phyloP scores from a whole-genome alignment of 257 asterid genomes.

The Solanum lignicaule region DNA sequence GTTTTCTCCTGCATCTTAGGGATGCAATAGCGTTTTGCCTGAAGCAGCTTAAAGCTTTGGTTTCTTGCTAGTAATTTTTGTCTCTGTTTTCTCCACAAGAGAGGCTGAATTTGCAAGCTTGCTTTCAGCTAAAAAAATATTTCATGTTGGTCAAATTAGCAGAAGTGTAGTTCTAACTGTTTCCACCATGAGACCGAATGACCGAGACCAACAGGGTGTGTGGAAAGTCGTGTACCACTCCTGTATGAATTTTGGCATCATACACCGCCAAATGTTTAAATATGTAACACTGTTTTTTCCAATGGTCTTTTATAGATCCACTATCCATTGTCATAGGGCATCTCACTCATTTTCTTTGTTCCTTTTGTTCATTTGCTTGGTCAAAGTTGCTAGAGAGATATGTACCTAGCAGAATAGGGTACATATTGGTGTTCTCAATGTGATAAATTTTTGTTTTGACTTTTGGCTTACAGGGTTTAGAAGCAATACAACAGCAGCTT shows the following conservation, averaged over 20 bases:
- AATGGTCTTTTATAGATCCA: background rate
- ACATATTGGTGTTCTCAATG: background rate
- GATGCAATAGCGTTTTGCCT: background rate
- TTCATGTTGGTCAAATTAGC: background rate
- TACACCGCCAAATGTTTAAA: background rate
- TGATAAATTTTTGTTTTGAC: background rate
- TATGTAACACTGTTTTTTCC: background rate
- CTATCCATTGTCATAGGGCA: background rate
- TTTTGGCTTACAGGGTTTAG: constrained; percentile 26
- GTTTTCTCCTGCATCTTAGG: background rate
- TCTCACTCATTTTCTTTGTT: background rate
- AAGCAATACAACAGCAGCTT: constrained; percentile 8
- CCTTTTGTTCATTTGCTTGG: background rate
- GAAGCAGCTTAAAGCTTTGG: background rate
- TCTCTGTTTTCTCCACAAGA: background rate
- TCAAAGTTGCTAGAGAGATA: background rate
- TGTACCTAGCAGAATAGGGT: background rate
- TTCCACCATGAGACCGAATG: background rate
- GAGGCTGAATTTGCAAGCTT: background rate
- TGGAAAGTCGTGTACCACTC: background rate
- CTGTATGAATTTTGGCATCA: background rate
- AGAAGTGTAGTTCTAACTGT: background rate
- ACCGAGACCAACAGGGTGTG: background rate
- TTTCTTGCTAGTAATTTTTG: background rate
- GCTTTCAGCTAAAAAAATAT: background rate